Evolutionary conservation across 331 rosid genomes (phyloP).

Genomic region (Phaseolus coccineus): DNA sequence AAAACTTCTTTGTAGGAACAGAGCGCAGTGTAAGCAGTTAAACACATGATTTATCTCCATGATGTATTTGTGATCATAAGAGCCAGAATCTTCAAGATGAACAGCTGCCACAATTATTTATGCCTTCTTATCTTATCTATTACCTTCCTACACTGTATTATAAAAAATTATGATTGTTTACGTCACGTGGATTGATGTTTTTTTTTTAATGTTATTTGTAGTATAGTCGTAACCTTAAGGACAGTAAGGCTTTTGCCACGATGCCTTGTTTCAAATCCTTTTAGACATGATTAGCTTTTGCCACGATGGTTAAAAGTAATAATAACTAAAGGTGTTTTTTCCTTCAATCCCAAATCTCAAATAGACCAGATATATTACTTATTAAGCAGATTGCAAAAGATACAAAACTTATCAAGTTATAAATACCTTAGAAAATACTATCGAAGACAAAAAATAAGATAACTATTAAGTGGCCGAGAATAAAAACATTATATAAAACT

Average conservation of each 20-base stretch:
- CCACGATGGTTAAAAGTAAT: not conserved
- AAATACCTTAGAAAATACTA: not conserved
- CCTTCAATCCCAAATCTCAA: not conserved
- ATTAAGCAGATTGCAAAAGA: not conserved
- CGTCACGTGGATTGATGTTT: not conserved
- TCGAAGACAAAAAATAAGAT: not conserved
- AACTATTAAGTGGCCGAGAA: not conserved
- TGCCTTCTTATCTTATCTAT: too few species aligned
- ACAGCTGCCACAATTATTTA: too few species aligned
- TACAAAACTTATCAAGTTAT: not conserved
- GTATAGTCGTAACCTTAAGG: not conserved
- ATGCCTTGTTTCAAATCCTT: not conserved
- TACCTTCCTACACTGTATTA: not conserved
- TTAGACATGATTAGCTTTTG: not conserved
- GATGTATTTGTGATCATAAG: too few species aligned
- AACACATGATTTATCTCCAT: too few species aligned
- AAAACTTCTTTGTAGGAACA: too few species aligned
- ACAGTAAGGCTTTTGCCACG: not conserved
- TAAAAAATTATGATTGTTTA: too few species aligned
- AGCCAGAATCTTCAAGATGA: too few species aligned
- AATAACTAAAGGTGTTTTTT: not conserved
- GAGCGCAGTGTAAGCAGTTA: too few species aligned
- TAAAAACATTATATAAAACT: not conserved
- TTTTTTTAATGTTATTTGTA: not conserved
- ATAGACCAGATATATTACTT: not conserved